Evolutionary conservation across 129 eudicot genomes (phyloP), one percentile per base, ranked within the genome.

Genomic region (Flaveria bidentis): DNA sequence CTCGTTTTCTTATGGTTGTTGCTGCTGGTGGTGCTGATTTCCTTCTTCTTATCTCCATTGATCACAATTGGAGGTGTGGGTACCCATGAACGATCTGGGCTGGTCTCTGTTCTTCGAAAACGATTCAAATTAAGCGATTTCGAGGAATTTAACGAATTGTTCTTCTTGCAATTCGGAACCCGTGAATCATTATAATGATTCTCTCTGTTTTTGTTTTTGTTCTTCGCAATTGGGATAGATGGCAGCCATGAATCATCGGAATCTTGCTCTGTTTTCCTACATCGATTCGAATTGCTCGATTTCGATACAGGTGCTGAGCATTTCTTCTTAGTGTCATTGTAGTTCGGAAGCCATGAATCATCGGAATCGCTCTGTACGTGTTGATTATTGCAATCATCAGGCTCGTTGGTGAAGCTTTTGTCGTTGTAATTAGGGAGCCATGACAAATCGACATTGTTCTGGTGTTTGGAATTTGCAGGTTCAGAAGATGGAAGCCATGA

Each of bases 311-410:
- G 11, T 30, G 74, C 8, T 53, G 74, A 67, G 45, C 2, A 12
- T 8, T 51, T 65, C 39, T 14, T 72, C 26, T 78, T 78, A 53
- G 67, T 33, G 17, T 60, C 66, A 25, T 33, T 25, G 60, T 71
- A 20, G 44, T 58, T 64, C 15, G 82, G 76, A 67, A 77, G 81
- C 82, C 82, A 70, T 46, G 82, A 78, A 69, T 78, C 61, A 16
- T 70, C 76, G 11, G 39, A 70, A 57, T 78, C 76, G 12, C 12
- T 50, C 36, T 79, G 67, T 20, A 17, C 15, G 12, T 55, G 56
- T 36, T 4, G 41, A 36, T 36, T 36, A 72, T 22, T 10, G 53
- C 74, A 67, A 49, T 67, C 18, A 67, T 67, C 15, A 53, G 67
- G 44, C 7, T 56, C 52, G 26, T 60, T 61, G 63, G 45, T 39